Base-by-base conservation (phyloP, 257 asterid species). In the Nicotiana obtusifolia region DNA sequence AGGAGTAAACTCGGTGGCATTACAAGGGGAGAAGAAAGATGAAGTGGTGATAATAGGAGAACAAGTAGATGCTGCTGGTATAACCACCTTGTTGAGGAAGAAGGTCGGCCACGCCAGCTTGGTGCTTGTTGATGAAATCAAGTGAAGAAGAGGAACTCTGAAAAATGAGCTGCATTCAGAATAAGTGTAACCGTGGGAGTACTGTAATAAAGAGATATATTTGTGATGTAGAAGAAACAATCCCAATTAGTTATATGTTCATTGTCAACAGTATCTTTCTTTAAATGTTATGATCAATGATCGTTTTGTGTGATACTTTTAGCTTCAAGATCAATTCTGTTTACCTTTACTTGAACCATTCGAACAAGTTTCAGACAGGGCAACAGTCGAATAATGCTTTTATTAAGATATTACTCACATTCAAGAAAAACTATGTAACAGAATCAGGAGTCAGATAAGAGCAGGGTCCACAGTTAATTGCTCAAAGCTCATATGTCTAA, bases 51-150 rank as follows among this genome's bases (percentile, higher is more conserved):
- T 87, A 81, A 85, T 84, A 20, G 91, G 93, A 80, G 87, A 88
- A 1, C 86, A 78, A 31, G 85, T 90, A n/a, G 90, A 88, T 79
- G 90, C 90, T 47, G 89, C 83, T 13, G 79, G 84, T 22, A 66
- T 90, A 56, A 86, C 88, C 47, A 53, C 67, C 64, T 84, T 84
- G n/a, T 71, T 88, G 41, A 88, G 91, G 54, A 89, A 89, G 89
- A 86, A 89, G 82, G 88, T 89, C 22, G 91, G 93, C 26, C 85
- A 75, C 64, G 93, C 93, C 66, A 86, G 47, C 78, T 86, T 89
- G 49, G 88, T 83, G 26, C 84, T 81, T 64, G 90, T 88, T 8
- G 68, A 84, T 57, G 81, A 85, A 19, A 16, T 87, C 19, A 64
- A 82, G 30, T 60, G 81, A 41, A 52, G 81, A 41, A 52, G 56